Evolutionary conservation across 2,329 filamentous ascomycete genomes (phyloP), one percentile per base, ranked within the genome.

Genomic region (Huntiella omanensis): DNA sequence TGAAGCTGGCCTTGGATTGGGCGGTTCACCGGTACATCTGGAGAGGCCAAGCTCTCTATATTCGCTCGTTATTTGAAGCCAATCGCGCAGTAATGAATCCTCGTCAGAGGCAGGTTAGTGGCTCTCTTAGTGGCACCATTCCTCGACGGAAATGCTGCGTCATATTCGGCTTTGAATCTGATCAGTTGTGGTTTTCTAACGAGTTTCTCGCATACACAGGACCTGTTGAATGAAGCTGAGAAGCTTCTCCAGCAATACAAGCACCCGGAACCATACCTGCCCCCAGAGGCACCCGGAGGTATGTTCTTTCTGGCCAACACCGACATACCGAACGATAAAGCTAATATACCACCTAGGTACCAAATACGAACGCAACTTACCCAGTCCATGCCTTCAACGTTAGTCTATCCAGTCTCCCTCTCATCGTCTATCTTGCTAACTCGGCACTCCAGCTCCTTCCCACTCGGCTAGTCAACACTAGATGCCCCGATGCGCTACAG

Each of bases 1-100:
- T 98, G 59, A 95, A 95, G 71, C 77, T 95, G 53, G 74, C 91
- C 37, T 77, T 96, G 54, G 86, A 95, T 68, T 98, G 91, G 91
- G 77, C 85, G 49, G 86, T 96, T 52, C 83, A 95, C 61, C 76
- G 91, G 54, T 77, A 88, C 57, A 66, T 95, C 51, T 98, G 91
- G 88, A 81, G 91, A 56, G 87, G 88, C 52, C 91, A 96, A 64
- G 91, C 91, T 32, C 68, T 96, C 52, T 96, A 98, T 63, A 93
- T 98, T 57, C 80, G 91, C 56, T 86, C 82, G 34, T 72, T 96
- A 11, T 98, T 96, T 60, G 91, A 98, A 62, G 85, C 85, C 49
- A 96, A 98, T 64, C 83, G 77, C 60, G 69, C 85, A 59, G 69
- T 96, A 50, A 76, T 73, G 49, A 84, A 95, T 59, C 83, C 84